Percentiles rank a stretch among this genome's conserved stretches.
Evolutionary conservation across 306 rosid genomes (phyloP).

Genomic region (Cicer pinnatifidum): DNA sequence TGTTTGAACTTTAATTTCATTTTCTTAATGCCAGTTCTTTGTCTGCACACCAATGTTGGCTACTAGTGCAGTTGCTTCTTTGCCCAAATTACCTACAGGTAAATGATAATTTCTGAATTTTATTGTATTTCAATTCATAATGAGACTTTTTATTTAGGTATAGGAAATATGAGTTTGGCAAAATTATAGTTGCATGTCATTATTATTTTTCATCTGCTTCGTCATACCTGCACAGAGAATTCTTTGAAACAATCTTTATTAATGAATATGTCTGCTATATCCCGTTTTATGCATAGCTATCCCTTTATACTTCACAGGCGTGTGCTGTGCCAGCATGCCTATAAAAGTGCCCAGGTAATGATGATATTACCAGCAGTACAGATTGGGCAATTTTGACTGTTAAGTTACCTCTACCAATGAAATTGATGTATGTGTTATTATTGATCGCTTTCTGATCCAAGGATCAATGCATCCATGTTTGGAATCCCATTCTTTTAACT

Average conservation of each 20-base stretch:
- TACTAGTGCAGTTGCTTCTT: slow-evolving; percentile 46
- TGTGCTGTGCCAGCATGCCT: background rate
- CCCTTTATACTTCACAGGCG: slow-evolving; percentile 16
- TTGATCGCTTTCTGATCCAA: slow-evolving; percentile 26
- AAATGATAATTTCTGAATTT: slow-evolving; percentile 26
- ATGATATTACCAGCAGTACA: slow-evolving; percentile 6
- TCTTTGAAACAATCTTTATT: slow-evolving; percentile 3
- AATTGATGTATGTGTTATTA: slow-evolving; percentile 18
- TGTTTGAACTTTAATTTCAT: slow-evolving; percentile 8
- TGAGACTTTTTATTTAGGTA: slow-evolving; percentile 2
- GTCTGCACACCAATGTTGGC: slow-evolving; percentile 46
- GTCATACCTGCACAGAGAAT: slow-evolving; percentile 3
- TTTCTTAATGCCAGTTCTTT: slow-evolving; percentile 35
- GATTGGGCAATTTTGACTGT: slow-evolving; percentile 28
- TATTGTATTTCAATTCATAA: slow-evolving; percentile 24
- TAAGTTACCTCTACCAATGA: slow-evolving; percentile 10
- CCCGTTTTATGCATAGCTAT: slow-evolving; percentile 7
- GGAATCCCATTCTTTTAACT: slow-evolving; percentile 17
- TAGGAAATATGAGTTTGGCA: background rate
- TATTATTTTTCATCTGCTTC: slow-evolving; percentile 16
- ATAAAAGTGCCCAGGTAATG: background rate
- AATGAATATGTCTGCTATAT: slow-evolving; percentile 10
- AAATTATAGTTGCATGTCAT: background rate
- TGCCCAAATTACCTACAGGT: slow-evolving; percentile 55
- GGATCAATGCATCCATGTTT: slow-evolving; percentile 19